These are phyloP conservation scores for Microsporum canis DNA, from an alignment of 2,329 filamentous ascomycete species.

Conservation along the genomic window DNA sequence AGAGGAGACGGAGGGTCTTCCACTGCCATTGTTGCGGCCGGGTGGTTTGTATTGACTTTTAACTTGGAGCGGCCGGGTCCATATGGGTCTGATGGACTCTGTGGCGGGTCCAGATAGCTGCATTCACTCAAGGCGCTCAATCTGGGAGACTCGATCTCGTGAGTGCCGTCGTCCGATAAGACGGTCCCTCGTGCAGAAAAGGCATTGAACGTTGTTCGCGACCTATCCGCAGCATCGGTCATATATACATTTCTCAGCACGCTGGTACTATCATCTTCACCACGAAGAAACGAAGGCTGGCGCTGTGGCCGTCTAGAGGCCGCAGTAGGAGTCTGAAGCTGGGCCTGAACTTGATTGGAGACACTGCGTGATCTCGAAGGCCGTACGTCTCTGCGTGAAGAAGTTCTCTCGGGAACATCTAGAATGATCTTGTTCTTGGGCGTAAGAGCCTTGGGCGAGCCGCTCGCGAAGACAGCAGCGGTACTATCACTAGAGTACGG, in stretches of 20 bases:
- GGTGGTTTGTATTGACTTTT: background rate
- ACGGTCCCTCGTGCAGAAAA: constrained; percentile 28
- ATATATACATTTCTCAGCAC: constrained; percentile 31
- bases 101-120: constrained; percentile 30
- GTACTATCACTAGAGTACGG: constrained; percentile 17
- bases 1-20: background rate
- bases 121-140: constrained; percentile 37
- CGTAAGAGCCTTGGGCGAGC: constrained; percentile 17
- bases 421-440: constrained; percentile 21
- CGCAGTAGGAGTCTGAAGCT: constrained; percentile 13
- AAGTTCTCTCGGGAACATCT: constrained; percentile 31
- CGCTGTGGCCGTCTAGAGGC: constrained; percentile 22
- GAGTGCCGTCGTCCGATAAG: constrained; percentile 25
- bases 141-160: constrained; percentile 30
- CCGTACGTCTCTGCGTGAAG: constrained; percentile 24
- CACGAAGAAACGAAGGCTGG: constrained; percentile 30
- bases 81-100: constrained; percentile 12
- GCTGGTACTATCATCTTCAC: constrained; percentile 27
- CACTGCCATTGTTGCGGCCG: background rate
- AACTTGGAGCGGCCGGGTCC: background rate
- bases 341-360: constrained; percentile 9
- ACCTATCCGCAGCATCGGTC: constrained; percentile 20
- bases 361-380: constrained; percentile 12
- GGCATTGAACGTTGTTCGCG: constrained; percentile 20
- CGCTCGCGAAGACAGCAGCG: constrained; percentile 10